These are phyloP conservation scores for Syncephalastrum sp. DNA, from an alignment of 371 early-diverging fungal genomes.

Conservation along the genomic window DNA sequence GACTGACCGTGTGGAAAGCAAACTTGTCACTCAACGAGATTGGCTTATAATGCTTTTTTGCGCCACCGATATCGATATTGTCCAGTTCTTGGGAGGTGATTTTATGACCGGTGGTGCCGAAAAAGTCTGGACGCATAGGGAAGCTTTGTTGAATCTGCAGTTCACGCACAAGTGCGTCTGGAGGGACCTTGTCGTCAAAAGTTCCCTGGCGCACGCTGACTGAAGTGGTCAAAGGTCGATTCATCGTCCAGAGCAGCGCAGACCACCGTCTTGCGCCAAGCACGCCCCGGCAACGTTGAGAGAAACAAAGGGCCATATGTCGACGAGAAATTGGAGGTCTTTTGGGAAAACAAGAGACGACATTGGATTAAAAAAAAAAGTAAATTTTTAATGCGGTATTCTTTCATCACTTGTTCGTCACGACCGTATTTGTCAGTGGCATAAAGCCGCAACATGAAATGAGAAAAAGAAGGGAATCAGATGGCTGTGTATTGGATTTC, in stretches of 20 bases:
- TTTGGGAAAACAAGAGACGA: no score
- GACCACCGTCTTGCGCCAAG: not conserved
- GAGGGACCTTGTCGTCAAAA: not conserved
- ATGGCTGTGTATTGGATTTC: not conserved
- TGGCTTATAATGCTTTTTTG: constrained; percentile 57
- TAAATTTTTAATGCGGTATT: not conserved
- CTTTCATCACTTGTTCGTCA: no score
- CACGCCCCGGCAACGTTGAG: not conserved
- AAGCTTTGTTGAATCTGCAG: not conserved
- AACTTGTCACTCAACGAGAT: constrained; percentile 51
- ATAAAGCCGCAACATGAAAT: not conserved
- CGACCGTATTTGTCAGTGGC: not conserved
- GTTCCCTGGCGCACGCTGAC: no score
- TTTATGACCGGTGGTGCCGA: constrained; percentile 9
- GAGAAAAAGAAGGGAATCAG: not conserved
- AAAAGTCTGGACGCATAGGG: constrained; percentile 7
- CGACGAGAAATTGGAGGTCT: no score
- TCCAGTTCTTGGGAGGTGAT: constrained; percentile 57
- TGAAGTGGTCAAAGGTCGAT: no score
- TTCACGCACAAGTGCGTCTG: constrained; percentile 1
- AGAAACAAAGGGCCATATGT: no score
- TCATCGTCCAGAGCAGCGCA: not conserved
- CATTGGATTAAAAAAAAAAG: not conserved
- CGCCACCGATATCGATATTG: constrained; percentile 49
- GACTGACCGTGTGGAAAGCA: constrained; percentile 60